Evolutionary conservation across 1,284 basidiomycete species (phyloP).

Genomic region (Hymenochaete sp.): DNA sequence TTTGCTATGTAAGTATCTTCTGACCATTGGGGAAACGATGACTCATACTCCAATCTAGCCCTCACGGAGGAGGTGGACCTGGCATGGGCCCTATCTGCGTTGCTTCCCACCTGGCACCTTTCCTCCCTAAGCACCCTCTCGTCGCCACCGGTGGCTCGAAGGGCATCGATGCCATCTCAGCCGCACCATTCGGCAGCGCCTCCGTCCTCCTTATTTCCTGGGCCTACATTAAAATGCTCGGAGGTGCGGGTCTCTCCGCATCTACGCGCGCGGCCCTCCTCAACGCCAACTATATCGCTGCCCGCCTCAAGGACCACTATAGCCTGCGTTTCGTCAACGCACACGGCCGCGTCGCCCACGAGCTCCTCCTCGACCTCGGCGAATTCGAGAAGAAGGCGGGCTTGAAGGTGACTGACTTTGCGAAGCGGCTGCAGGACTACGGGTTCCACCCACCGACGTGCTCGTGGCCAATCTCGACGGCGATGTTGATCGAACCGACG

Average conservation of each 20-base stretch:
- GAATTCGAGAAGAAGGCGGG: slow-evolving; percentile 88
- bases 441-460: slow-evolving; percentile 89
- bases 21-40: slow-evolving; percentile 5
- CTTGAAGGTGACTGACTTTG: slow-evolving; percentile 91
- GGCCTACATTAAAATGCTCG: slow-evolving; percentile 98
- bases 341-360: slow-evolving; percentile 90
- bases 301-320: slow-evolving; percentile 80
- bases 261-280: slow-evolving; percentile 84
- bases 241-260: slow-evolving; percentile 78
- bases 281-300: slow-evolving; percentile 96
- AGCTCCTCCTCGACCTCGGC: slow-evolving; percentile 89
- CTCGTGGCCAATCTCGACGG: slow-evolving; percentile 91
- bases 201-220: slow-evolving; percentile 96
- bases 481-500: slow-evolving; percentile 92
- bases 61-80: slow-evolving; percentile 96
- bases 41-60: slow-evolving; percentile 38
- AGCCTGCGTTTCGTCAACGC: slow-evolving; percentile 85
- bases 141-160: slow-evolving; percentile 60
- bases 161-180: slow-evolving; percentile 79
- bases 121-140: slow-evolving; percentile 88
- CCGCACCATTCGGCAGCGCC: slow-evolving; percentile 90
- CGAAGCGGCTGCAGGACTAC: slow-evolving; percentile 89
- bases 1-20: slow-evolving; percentile 65
- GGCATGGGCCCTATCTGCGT: slow-evolving; percentile 95
- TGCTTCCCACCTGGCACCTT: slow-evolving; percentile 87